Conservation (phyloP, 305 asterid genomes). For the Fraxinus sp. region DNA sequence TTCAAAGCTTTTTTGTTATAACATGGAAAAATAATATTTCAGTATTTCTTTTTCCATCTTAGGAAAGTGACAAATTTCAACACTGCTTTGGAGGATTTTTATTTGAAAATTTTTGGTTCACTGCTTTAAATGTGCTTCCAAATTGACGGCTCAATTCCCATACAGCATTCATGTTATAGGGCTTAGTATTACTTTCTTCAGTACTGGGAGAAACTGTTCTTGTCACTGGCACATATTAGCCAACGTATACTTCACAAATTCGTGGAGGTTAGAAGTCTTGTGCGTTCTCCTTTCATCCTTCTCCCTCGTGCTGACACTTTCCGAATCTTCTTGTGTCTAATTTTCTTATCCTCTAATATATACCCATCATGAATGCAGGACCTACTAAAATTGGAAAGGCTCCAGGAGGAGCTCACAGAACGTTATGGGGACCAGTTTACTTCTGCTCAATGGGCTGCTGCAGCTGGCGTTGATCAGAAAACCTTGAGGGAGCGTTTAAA, state of each 20-base stretch:
- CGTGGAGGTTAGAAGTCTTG: neutral
- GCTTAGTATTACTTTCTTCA: neutral
- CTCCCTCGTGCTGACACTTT: neutral
- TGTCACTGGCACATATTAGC: neutral
- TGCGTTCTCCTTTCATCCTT: neutral
- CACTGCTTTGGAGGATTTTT: slow-evolving; percentile 2
- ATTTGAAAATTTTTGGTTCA: neutral
- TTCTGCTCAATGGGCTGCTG: slow-evolving; percentile 84
- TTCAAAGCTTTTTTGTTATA: neutral
- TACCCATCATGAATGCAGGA: slow-evolving; percentile 48
- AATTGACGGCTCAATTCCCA: neutral
- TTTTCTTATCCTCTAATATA: slow-evolving; percentile 13
- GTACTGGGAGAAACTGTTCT: slow-evolving; percentile 8
- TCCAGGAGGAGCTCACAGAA: slow-evolving; percentile 58
- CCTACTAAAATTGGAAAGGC: slow-evolving; percentile 73
- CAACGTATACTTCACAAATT: neutral
- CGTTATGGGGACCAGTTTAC: slow-evolving; percentile 69
- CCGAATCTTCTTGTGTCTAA: neutral
- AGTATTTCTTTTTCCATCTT: slow-evolving; percentile 4
- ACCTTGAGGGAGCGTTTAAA: slow-evolving; percentile 77
- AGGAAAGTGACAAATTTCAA: neutral
- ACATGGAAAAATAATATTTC: neutral
- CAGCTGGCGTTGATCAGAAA: slow-evolving; percentile 79
- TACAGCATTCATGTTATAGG: neutral
- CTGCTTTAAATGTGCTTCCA: neutral